phyloP scores from a whole-genome alignment of 352 stramenopile species.

The Phytophthora citricola region DNA sequence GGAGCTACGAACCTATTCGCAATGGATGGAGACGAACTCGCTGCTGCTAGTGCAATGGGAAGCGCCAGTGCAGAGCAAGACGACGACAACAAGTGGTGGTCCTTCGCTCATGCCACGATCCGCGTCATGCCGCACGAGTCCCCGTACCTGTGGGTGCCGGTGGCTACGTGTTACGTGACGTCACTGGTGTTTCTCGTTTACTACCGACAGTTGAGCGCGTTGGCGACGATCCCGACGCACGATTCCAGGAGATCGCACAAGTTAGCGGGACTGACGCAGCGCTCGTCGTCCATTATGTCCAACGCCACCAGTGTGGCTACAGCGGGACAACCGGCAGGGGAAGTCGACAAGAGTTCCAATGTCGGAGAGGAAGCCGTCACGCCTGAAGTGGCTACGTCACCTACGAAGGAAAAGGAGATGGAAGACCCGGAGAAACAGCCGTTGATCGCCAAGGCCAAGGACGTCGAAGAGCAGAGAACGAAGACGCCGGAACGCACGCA shows the following conservation, averaged over 20 bases:
- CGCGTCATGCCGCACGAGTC: constrained; percentile 79
- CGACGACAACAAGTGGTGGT: constrained; percentile 71
- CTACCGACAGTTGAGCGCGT: constrained; percentile 66
- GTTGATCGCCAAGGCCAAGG: constrained; percentile 26
- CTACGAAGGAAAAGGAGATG: constrained; percentile 11
- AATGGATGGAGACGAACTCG: constrained; percentile 6
- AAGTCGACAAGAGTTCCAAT: constrained; percentile 21
- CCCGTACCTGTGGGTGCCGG: constrained; percentile 79
- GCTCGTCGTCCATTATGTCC: constrained; percentile 39
- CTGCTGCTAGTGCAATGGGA: constrained; percentile 3
- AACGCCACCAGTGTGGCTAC: constrained; percentile 34
- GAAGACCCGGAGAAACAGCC: constrained; percentile 31
- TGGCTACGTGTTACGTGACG: constrained; percentile 80
- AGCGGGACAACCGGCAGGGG: constrained; percentile 11
- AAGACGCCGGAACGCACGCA: constrained; percentile 46
- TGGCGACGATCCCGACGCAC: constrained; percentile 64
- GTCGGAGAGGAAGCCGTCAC: constrained; percentile 9
- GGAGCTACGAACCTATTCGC: constrained; percentile 18
- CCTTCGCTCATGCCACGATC: constrained; percentile 82
- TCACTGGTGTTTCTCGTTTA: constrained; percentile 78
- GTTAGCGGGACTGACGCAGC: constrained; percentile 10
- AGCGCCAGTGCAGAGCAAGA: constrained; percentile 21
- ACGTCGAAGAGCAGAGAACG: constrained; percentile 19
- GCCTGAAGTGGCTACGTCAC: constrained; percentile 16
- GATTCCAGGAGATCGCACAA: constrained; percentile 11